A percentile compares a stretch with the other conserved stretches of the same genome.
These are phyloP conservation scores for Gossypium anomalum DNA, from an alignment of 345 rosid species.

Conservation along the genomic window DNA sequence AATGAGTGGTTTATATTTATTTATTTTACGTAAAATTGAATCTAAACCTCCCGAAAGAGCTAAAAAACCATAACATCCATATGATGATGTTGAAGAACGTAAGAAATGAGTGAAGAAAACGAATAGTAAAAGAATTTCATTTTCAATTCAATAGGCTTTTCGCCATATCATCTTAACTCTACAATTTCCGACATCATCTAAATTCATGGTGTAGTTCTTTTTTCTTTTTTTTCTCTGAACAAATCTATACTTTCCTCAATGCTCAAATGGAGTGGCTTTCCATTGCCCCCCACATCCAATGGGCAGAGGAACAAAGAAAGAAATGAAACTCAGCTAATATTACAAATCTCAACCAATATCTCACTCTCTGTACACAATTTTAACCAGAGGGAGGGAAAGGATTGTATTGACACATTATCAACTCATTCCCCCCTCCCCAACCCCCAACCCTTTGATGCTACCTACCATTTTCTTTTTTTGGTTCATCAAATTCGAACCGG, in stretches of 20 bases:
- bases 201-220: conserved; percentile 29
- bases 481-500: conserved; percentile 50
- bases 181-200: conserved; percentile 44
- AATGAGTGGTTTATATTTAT: too few relatives aligned
- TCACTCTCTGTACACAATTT: conserved; percentile 54
- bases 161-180: conserved; percentile 38
- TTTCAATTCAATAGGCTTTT: conserved; percentile 40
- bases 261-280: conserved; percentile 37
- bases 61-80: too few relatives aligned
- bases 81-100: not conserved
- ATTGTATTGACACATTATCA: conserved; percentile 17
- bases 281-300: conserved; percentile 31
- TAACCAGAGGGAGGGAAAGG: conserved; percentile 23
- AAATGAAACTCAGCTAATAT: conserved; percentile 43
- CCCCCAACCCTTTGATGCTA: not conserved
- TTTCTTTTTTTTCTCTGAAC: conserved; percentile 21
- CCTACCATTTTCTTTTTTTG: not conserved
- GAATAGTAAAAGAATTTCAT: conserved; percentile 40
- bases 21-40: too few relatives aligned
- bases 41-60: too few relatives aligned
- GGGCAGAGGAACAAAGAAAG: conserved; percentile 43
- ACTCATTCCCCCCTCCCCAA: conserved; percentile 22
- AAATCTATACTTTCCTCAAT: conserved; percentile 48
- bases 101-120: conserved; percentile 1
- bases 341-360: conserved; percentile 66